A percentile compares a stretch with the other conserved stretches of the same genome.
These are phyloP conservation scores for Paecilomyces sp. DNA, from an alignment of 2,329 filamentous ascomycete genomes.

Conservation along the genomic window DNA sequence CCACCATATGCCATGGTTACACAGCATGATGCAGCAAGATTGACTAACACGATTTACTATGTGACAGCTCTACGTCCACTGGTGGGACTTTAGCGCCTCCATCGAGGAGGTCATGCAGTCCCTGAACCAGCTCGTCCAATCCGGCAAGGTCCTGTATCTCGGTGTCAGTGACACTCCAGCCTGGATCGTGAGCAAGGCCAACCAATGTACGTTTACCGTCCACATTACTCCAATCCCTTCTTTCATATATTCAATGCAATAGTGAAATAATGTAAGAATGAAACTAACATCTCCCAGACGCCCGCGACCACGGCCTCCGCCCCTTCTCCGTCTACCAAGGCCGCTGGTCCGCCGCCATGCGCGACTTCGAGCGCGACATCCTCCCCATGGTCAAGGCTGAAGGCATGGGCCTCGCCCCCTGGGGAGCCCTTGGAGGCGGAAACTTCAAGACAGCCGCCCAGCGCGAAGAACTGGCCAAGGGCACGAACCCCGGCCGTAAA, in stretches of 20 bases:
- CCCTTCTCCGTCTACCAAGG: conserved; percentile 66
- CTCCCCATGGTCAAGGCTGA: conserved; percentile 57
- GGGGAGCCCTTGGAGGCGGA: conserved; percentile 46
- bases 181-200: conserved; percentile 61
- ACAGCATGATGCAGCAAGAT: not conserved
- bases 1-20: not conserved
- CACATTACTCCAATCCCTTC: not conserved
- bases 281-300: conserved; percentile 38
- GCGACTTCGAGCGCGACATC: conserved; percentile 64
- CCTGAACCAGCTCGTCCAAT: conserved; percentile 52
- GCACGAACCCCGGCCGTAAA: conserved; percentile 19
- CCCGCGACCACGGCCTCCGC: conserved; percentile 61
- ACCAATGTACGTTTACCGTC: conserved; percentile 41
- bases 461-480: conserved; percentile 20
- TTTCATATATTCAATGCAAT: conserved; percentile 1
- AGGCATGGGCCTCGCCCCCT: conserved; percentile 55
- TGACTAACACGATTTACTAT: not conserved
- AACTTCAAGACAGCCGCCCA: conserved; percentile 39
- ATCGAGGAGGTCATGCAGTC: conserved; percentile 63
- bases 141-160: conserved; percentile 61
- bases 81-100: conserved; percentile 58
- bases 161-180: conserved; percentile 64
- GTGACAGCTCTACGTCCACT: conserved; percentile 16
- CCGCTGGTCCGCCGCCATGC: conserved; percentile 51
- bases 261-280: no score